These are phyloP conservation scores for Phytophthora pistaciae DNA, from an alignment of 352 stramenopile genomes.

Conservation along the genomic window DNA sequence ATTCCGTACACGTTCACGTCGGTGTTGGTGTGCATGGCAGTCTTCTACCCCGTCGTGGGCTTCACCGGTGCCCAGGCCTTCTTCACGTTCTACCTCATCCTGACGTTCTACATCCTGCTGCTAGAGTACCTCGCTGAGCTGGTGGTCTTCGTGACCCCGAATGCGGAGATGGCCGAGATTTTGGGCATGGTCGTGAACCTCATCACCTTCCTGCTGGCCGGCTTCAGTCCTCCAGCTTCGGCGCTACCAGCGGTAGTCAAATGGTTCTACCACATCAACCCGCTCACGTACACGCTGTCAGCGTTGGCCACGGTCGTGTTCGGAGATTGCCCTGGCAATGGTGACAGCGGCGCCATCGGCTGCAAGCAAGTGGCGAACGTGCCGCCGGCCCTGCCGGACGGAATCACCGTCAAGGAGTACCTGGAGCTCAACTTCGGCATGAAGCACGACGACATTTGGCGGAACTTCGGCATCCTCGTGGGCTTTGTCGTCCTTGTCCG, in stretches of 20 bases:
- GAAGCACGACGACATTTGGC: neutral
- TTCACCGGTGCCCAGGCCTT: slow-evolving; percentile 27
- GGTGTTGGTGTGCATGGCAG: slow-evolving; percentile 12
- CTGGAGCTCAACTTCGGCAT: slow-evolving; percentile 25
- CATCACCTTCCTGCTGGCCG: slow-evolving; percentile 42
- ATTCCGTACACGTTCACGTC: slow-evolving; percentile 13
- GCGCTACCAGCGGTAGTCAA: slow-evolving; percentile 27
- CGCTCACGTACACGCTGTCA: slow-evolving; percentile 44
- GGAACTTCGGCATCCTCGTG: slow-evolving; percentile 12
- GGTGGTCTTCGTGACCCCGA: slow-evolving; percentile 40
- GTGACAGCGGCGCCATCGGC: slow-evolving; percentile 9
- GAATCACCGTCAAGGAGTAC: slow-evolving; percentile 22
- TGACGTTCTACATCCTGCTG: slow-evolving; percentile 31
- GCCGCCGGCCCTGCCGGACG: slow-evolving; percentile 9
- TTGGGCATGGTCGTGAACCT: slow-evolving; percentile 43
- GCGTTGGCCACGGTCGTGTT: slow-evolving; percentile 44
- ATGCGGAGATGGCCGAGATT: slow-evolving; percentile 33
- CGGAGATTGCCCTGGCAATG: slow-evolving; percentile 26
- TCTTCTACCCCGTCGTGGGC: slow-evolving; percentile 23
- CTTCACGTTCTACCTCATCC: slow-evolving; percentile 38
- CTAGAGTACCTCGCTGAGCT: slow-evolving; percentile 38
- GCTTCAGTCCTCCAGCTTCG: slow-evolving; percentile 45
- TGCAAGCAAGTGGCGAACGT: slow-evolving; percentile 13
- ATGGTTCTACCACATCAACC: slow-evolving; percentile 40
- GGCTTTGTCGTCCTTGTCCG: slow-evolving; percentile 4